A percentile compares a stretch with the other conserved stretches of the same genome.
These are phyloP conservation scores for Hymenoscyphus occultus DNA, from an alignment of 2,329 filamentous ascomycete genomes.

Conservation along the genomic window DNA sequence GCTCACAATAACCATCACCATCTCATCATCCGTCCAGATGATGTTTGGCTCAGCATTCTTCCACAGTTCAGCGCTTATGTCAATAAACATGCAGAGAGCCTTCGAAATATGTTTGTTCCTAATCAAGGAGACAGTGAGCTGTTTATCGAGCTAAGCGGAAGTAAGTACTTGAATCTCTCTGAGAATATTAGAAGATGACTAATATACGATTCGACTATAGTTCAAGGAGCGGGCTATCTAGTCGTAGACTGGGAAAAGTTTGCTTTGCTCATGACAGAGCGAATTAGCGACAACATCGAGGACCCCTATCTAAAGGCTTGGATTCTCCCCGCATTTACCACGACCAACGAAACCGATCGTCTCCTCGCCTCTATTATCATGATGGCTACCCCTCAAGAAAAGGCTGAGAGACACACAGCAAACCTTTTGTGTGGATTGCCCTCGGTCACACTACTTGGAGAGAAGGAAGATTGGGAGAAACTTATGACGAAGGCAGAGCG, in stretches of 20 bases:
- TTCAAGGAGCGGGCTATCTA: neutral
- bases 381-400: slow-evolving; percentile 51
- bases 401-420: slow-evolving; percentile 41
- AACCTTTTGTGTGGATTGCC: slow-evolving; percentile 46
- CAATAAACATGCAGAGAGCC: slow-evolving; percentile 45
- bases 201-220: neutral
- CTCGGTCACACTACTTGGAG: slow-evolving; percentile 49
- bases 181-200: neutral
- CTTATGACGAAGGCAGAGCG: slow-evolving; percentile 36
- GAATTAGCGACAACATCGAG: slow-evolving; percentile 42
- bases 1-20: slow-evolving; percentile 46
- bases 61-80: slow-evolving; percentile 47
- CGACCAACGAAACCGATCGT: slow-evolving; percentile 45
- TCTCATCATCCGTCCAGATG: slow-evolving; percentile 49
- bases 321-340: slow-evolving; percentile 53
- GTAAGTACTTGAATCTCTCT: slow-evolving; percentile 13
- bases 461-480: slow-evolving; percentile 44
- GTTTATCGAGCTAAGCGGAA: slow-evolving; percentile 17
- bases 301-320: slow-evolving; percentile 44
- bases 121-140: slow-evolving; percentile 42
- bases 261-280: slow-evolving; percentile 37
- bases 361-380: slow-evolving; percentile 46
- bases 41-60: slow-evolving; percentile 52
- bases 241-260: slow-evolving; percentile 35
- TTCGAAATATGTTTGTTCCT: slow-evolving; percentile 43